Percentiles rank a stretch among this genome's conserved stretches.
phyloP scores from a whole-genome alignment of 495 filamentous ascomycete species.

The Articulospora tetracladia region DNA sequence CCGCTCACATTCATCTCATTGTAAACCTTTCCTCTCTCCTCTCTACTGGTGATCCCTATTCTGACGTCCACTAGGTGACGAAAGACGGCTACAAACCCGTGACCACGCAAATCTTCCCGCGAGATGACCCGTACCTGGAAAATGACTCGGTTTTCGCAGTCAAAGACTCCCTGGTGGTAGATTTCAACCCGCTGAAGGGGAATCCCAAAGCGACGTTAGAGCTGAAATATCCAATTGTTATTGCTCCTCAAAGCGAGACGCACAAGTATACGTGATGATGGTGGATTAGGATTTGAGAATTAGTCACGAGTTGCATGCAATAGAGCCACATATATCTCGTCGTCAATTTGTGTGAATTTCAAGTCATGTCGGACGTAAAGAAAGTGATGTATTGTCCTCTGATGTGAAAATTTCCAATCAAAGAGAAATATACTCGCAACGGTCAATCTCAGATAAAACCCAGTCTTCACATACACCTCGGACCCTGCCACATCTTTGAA shows the following conservation, averaged over 20 bases:
- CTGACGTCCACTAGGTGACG: conserved; percentile 8
- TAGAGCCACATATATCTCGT: too few relatives aligned
- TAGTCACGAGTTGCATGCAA: background rate
- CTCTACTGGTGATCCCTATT: background rate
- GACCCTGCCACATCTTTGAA: too few relatives aligned
- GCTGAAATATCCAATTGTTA: conserved; percentile 45
- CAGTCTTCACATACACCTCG: too few relatives aligned
- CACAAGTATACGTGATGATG: background rate
- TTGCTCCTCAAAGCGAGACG: conserved; percentile 3
- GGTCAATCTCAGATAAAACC: too few relatives aligned
- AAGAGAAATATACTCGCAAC: too few relatives aligned
- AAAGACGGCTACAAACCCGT: conserved; percentile 51
- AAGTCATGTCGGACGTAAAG: too few relatives aligned
- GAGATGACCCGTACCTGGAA: conserved; percentile 53
- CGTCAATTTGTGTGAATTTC: too few relatives aligned
- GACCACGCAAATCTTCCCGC: conserved; percentile 63
- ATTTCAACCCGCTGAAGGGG: conserved; percentile 52
- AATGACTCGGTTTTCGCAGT: conserved; percentile 66
- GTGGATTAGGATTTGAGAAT: background rate
- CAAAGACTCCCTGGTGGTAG: conserved; percentile 61
- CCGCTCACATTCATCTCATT: conserved; percentile 84
- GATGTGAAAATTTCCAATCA: too few relatives aligned
- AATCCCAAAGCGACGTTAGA: conserved; percentile 66
- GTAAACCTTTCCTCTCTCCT: conserved; percentile 43
- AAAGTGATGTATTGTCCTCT: too few relatives aligned